phyloP scores from a whole-genome alignment of 2,329 filamentous ascomycete genomes.

The Karstenula rhodostoma region DNA sequence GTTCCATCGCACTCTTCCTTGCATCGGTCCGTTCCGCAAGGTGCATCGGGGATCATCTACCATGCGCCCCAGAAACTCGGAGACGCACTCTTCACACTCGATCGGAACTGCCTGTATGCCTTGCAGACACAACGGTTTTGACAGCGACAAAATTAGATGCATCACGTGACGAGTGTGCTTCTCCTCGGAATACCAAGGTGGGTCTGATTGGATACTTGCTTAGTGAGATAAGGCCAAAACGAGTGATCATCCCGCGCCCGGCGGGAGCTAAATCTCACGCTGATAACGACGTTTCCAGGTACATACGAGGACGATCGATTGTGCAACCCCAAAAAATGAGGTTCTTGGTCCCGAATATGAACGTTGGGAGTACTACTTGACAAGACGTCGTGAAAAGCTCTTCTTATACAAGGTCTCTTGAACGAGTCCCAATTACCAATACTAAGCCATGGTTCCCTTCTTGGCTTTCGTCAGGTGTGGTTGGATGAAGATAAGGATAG shows the following conservation, averaged over 20 bases:
- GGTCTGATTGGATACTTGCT: constrained; percentile 19
- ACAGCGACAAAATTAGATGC: neutral
- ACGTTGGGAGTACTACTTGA: neutral
- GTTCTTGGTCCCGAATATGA: neutral
- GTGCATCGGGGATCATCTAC: neutral
- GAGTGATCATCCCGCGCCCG: constrained; percentile 18
- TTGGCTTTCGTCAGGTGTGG: constrained; percentile 3
- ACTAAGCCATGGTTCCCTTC: neutral
- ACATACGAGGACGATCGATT: neutral
- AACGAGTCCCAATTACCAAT: neutral
- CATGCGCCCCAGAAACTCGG: neutral
- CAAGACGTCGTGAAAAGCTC: constrained; percentile 4
- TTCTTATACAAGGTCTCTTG: neutral
- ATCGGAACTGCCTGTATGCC: neutral
- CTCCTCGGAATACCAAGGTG: constrained; percentile 20
- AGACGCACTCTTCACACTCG: neutral
- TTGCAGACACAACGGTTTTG: neutral
- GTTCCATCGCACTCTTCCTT: neutral
- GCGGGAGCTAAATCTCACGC: constrained; percentile 22
- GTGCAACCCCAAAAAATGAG: neutral
- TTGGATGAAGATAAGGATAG: constrained; percentile 12
- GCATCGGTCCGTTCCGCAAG: constrained; percentile 6
- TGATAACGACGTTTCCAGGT: constrained; percentile 10
- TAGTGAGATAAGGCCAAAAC: constrained; percentile 21
- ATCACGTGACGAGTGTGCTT: constrained; percentile 15